Conservation (phyloP, 148 eudicot genomes). For the Rhododendron mucronatum region DNA sequence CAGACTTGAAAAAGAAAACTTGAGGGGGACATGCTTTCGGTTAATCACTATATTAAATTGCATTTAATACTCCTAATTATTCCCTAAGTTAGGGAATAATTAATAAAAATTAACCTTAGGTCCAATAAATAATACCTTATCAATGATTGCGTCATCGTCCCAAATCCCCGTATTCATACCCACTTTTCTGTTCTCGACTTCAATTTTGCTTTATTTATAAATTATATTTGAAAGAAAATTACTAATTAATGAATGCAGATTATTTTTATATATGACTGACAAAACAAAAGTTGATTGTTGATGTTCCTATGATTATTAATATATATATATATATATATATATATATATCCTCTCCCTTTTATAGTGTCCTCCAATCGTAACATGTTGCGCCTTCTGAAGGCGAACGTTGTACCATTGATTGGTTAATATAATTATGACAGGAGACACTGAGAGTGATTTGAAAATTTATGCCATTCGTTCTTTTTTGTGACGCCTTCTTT, state of each 20-base stretch:
- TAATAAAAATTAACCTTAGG: too few species aligned
- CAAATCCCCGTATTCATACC: neutral
- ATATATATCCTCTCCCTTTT: too few species aligned
- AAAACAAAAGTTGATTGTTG: too few species aligned
- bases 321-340: too few species aligned
- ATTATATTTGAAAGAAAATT: too few species aligned
- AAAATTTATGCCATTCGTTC: too few species aligned
- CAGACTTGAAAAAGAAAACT: neutral
- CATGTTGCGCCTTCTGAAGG: neutral
- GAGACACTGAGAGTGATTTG: neutral
- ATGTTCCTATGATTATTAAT: too few species aligned
- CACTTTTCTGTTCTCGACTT: neutral
- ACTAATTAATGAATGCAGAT: too few species aligned
- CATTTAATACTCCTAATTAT: neutral
- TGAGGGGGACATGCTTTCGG: conserved; percentile 5
- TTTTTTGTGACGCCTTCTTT: too few species aligned
- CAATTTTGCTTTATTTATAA: too few species aligned
- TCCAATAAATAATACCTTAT: neutral
- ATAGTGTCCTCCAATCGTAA: neutral
- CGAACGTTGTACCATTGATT: neutral
- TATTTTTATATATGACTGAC: too few species aligned
- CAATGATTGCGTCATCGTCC: neutral
- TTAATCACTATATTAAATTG: neutral
- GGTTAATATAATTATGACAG: neutral
- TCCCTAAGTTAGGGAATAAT: neutral